phyloP scores from a whole-genome alignment of 2,329 filamentous ascomycete species.

The Didymella glomerata region DNA sequence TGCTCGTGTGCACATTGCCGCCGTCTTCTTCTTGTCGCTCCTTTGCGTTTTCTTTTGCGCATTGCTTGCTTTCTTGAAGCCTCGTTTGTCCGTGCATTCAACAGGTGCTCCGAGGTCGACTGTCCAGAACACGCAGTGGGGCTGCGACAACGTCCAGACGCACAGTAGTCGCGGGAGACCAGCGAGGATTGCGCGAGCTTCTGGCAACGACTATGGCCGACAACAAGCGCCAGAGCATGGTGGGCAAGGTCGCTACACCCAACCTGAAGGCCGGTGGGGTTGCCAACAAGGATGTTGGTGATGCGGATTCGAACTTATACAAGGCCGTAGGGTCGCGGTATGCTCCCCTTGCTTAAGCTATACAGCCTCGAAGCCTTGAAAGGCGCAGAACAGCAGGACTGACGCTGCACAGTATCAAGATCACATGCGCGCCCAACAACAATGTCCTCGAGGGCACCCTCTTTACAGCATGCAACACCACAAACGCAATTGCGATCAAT shows the following conservation, averaged over 20 bases:
- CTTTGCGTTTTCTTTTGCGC: constrained; percentile 48
- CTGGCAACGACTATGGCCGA: constrained; percentile 60
- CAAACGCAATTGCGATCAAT: constrained; percentile 69
- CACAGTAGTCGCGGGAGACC: constrained; percentile 16
- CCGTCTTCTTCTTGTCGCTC: constrained; percentile 52
- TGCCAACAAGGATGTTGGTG: constrained; percentile 55
- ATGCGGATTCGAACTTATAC: constrained; percentile 63
- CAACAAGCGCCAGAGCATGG: constrained; percentile 64
- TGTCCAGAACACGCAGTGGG: constrained; percentile 19
- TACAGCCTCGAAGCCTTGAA: constrained; percentile 1
- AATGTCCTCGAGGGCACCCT: constrained; percentile 67
- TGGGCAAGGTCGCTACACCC: constrained; percentile 63
- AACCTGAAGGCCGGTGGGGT: constrained; percentile 53
- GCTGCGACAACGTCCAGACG: constrained; percentile 18
- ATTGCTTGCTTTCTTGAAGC: constrained; percentile 42
- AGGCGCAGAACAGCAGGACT: constrained; percentile 17
- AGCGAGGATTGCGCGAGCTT: constrained; percentile 2
- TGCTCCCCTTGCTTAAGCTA: constrained; percentile 35
- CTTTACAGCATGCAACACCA: constrained; percentile 68
- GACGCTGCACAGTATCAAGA: constrained; percentile 59
- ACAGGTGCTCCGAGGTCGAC: constrained; percentile 13
- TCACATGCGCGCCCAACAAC: constrained; percentile 63
- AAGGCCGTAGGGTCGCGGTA: constrained; percentile 70
- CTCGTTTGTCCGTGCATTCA: constrained; percentile 11
- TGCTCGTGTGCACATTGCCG: constrained; percentile 36